phyloP scores from a whole-genome alignment of 805 yeast genomes.

The Metschnikowia henanensis region DNA sequence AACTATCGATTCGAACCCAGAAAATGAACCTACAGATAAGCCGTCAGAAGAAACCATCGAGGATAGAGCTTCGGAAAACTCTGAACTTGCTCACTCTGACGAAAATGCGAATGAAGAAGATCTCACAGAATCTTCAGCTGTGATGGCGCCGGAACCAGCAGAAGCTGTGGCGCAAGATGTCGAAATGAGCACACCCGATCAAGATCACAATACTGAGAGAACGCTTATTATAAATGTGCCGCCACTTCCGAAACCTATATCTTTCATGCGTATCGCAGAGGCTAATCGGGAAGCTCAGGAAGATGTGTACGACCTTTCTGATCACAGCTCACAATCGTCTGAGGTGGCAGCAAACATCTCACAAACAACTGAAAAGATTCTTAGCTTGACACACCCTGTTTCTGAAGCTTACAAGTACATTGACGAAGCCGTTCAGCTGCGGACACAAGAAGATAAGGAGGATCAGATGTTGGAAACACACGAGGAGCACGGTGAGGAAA shows the following conservation, averaged over 20 bases:
- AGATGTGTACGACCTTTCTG: background rate
- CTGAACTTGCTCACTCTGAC: too few species aligned
- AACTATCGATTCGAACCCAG: too few species aligned
- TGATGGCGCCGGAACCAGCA: too few species aligned
- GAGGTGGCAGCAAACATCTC: background rate
- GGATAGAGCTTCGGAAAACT: too few species aligned
- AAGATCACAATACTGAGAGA: background rate
- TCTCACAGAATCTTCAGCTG: too few species aligned
- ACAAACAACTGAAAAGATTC: background rate
- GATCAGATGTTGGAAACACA: background rate
- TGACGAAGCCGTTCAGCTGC: background rate
- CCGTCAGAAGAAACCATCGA: too few species aligned
- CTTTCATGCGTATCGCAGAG: constrained; percentile 8
- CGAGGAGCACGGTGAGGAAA: background rate
- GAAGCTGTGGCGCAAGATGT: background rate
- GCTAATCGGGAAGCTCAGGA: background rate
- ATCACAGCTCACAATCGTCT: background rate
- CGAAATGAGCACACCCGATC: background rate
- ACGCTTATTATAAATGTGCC: constrained; percentile 1
- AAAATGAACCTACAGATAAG: too few species aligned
- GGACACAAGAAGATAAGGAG: background rate
- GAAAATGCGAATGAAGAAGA: too few species aligned
- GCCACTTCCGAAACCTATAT: constrained; percentile 5
- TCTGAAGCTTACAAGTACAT: background rate
- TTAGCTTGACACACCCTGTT: background rate